A percentile compares a stretch with the other conserved stretches of the same genome.
Conservation (phyloP, 2,329 filamentous ascomycete genomes). For the Chrysoporthe puriensis region DNA sequence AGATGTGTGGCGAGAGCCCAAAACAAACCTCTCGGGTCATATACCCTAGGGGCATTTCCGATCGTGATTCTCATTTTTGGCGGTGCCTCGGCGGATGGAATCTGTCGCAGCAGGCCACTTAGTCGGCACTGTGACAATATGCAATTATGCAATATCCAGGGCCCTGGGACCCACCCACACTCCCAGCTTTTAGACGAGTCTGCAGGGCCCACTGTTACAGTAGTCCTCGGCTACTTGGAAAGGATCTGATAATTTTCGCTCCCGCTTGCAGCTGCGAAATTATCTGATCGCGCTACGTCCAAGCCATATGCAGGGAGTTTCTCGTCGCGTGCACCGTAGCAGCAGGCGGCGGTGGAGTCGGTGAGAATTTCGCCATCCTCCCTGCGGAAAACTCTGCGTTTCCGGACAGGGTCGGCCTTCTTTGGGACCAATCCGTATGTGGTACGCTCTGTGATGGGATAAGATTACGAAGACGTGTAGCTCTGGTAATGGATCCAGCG, state of each 20-base stretch:
- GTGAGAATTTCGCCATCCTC: not conserved
- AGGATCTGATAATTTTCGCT: slow-evolving; percentile 5
- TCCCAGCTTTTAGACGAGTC: not conserved
- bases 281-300: slow-evolving; percentile 1
- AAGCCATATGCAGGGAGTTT: not conserved
- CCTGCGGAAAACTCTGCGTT: slow-evolving; percentile 6
- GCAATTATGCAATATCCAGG: not conserved
- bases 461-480: not conserved
- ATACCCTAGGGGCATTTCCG: no score
- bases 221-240: not conserved
- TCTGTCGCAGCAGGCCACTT: no score
- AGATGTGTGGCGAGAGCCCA: no score
- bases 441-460: not conserved
- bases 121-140: not conserved
- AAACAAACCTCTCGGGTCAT: no score
- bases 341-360: not conserved
- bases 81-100: no score
- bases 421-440: not conserved
- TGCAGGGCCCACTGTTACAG: not conserved
- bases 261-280: not conserved
- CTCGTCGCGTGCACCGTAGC: not conserved
- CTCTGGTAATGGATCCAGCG: not conserved
- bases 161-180: not conserved
- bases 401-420: not conserved
- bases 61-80: no score